phyloP scores from a whole-genome alignment of 495 filamentous ascomycete genomes.

The Penicillium antarcticum region DNA sequence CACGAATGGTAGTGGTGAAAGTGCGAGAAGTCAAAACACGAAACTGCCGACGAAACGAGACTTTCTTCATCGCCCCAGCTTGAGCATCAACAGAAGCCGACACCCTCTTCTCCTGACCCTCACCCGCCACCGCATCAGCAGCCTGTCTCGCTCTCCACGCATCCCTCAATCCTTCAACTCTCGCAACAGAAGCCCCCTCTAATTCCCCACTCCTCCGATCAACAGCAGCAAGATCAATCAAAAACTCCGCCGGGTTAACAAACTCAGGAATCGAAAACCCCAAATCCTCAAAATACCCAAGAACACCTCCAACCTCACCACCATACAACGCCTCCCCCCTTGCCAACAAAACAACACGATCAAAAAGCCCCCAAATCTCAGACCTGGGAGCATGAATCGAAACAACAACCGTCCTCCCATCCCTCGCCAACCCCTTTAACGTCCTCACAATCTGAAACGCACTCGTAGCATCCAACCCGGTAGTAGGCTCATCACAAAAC shows the following conservation, averaged over 20 bases:
- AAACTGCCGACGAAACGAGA: conserved; percentile 57
- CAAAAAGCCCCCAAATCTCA: conserved; percentile 73
- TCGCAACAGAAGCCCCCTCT: conserved; percentile 52
- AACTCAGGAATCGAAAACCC: conserved; percentile 60
- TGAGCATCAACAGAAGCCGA: background rate
- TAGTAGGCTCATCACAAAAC: conserved; percentile 75
- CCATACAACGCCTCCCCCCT: conserved; percentile 63
- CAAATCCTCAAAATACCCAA: conserved; percentile 55
- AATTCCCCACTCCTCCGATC: conserved; percentile 62
- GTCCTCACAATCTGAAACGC: conserved; percentile 71
- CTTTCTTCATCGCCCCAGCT: conserved; percentile 14
- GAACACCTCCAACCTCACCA: conserved; percentile 47
- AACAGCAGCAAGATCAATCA: conserved; percentile 68
- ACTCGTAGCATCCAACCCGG: conserved; percentile 69
- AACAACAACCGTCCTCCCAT: conserved; percentile 66
- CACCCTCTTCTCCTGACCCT: background rate
- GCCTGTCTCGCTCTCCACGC: conserved; percentile 44
- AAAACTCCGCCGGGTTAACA: conserved; percentile 70
- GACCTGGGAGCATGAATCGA: conserved; percentile 73
- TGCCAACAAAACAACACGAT: conserved; percentile 61
- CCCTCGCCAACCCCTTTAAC: conserved; percentile 59
- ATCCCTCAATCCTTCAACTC: conserved; percentile 52
- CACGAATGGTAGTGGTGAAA: conserved; percentile 62
- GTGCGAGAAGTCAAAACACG: conserved; percentile 62
- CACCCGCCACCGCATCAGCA: conserved; percentile 7